Conservation (phyloP, 495 filamentous ascomycete species). For the Aspergillus heteromorphus region DNA sequence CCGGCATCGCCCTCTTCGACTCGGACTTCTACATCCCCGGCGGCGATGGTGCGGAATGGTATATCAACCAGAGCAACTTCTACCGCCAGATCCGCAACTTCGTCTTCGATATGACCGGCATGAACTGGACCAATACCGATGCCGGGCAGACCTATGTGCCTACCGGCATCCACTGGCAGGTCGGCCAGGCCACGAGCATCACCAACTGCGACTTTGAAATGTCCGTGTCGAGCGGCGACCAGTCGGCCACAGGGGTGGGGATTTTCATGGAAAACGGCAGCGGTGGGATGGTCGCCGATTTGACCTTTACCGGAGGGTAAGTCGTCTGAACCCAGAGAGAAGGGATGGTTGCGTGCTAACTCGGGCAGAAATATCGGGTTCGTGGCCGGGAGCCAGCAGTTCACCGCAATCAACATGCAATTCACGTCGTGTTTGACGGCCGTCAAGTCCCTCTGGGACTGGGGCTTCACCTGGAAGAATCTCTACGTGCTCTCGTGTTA, state of each 20-base stretch:
- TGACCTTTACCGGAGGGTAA: conserved; percentile 47
- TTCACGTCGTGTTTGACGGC: not conserved
- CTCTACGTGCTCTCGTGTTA: not conserved
- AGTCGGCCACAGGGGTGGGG: conserved; percentile 27
- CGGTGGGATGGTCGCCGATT: conserved; percentile 39
- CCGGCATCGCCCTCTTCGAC: conserved; percentile 19
- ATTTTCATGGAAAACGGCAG: conserved; percentile 53
- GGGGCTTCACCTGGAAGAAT: conserved; percentile 3
- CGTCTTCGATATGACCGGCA: conserved; percentile 18
- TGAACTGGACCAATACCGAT: conserved; percentile 19
- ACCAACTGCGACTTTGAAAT: conserved; percentile 45
- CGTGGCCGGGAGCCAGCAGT: conserved; percentile 60
- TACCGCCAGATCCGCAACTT: conserved; percentile 28
- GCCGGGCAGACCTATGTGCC: conserved; percentile 12
- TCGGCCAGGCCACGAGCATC: conserved; percentile 26
- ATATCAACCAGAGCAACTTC: conserved; percentile 20
- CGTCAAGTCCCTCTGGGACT: not conserved
- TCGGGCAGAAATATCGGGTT: conserved; percentile 38
- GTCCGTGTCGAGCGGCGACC: conserved; percentile 17
- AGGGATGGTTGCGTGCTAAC: not conserved
- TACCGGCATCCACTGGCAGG: conserved; percentile 29
- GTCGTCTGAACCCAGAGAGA: not conserved
- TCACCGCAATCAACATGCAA: conserved; percentile 40
- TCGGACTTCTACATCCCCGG: conserved; percentile 34
- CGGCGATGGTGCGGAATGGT: conserved; percentile 15